Conservation (phyloP, 148 eudicot genomes). For the Drosera capensis region DNA sequence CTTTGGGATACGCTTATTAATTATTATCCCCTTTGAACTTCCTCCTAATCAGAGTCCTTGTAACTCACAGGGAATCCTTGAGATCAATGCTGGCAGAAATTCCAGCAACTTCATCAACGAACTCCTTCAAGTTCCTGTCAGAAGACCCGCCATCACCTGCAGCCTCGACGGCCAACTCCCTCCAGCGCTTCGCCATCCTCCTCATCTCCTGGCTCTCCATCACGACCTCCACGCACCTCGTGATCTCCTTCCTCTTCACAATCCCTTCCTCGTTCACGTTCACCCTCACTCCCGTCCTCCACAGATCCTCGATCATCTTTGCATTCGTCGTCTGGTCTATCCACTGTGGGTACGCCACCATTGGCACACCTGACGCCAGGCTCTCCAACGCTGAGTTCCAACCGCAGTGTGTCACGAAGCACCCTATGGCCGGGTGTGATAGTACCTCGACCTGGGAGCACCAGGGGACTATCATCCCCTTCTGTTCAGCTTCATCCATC, state of each 20-base stretch:
- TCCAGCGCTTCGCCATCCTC: constrained; percentile 27
- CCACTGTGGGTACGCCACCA: constrained; percentile 41
- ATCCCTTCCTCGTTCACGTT: constrained; percentile 15
- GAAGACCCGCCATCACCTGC: constrained; percentile 35
- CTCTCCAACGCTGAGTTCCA: constrained; percentile 58
- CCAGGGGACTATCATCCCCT: constrained; percentile 31
- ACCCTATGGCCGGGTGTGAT: constrained; percentile 23
- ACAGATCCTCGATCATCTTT: constrained; percentile 33
- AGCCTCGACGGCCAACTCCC: constrained; percentile 20
- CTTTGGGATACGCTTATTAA: too few species aligned
- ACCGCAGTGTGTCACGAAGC: constrained; percentile 54
- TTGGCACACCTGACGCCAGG: constrained; percentile 32
- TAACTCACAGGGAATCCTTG: background rate
- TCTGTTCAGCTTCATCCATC: constrained; percentile 20
- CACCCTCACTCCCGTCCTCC: constrained; percentile 34
- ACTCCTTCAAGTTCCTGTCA: constrained; percentile 20
- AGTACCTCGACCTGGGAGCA: constrained; percentile 36
- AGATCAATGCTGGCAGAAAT: background rate
- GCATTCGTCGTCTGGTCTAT: constrained; percentile 44
- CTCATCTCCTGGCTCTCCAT: constrained; percentile 20
- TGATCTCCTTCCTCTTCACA: constrained; percentile 29
- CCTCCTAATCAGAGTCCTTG: too few species aligned
- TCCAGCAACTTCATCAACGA: constrained; percentile 12
- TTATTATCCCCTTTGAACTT: too few species aligned
- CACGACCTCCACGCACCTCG: constrained; percentile 27